A percentile compares a stretch with the other conserved stretches of the same genome.
Conservation (phyloP, 495 filamentous ascomycete genomes). For the Podospora anserina region DNA sequence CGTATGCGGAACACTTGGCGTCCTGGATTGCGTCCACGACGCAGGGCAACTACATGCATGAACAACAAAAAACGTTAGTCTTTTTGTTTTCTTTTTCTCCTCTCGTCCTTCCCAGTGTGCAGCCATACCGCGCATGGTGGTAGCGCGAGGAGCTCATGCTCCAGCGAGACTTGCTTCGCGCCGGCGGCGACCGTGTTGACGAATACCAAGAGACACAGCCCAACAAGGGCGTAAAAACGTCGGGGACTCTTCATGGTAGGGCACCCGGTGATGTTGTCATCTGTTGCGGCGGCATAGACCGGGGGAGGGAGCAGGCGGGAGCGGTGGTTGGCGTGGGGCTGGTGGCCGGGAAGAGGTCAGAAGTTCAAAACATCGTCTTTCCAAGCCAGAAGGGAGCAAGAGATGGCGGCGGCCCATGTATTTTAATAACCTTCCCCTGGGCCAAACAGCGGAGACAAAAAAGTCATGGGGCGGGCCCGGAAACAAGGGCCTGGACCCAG, state of each 20-base stretch:
- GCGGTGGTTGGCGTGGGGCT: not conserved
- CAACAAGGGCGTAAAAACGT: not conserved
- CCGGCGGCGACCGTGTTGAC: not conserved
- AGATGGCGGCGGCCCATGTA: not conserved
- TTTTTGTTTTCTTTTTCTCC: not conserved
- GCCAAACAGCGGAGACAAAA: not conserved
- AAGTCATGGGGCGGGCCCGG: too few species aligned
- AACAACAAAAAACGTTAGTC: not conserved
- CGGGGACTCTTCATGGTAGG: not conserved
- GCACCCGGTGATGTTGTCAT: not conserved
- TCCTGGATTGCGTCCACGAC: not conserved
- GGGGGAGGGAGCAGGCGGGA: not conserved
- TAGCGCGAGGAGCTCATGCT: not conserved
- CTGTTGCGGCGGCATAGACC: not conserved
- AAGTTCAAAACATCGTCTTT: not conserved
- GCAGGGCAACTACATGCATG: not conserved
- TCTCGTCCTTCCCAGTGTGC: too few species aligned
- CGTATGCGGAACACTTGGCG: not conserved
- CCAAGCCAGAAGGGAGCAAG: not conserved
- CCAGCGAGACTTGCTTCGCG: not conserved
- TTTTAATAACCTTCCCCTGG: not conserved
- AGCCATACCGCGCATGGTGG: not conserved
- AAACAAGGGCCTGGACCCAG: not conserved
- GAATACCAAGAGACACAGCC: not conserved
- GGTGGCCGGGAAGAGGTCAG: not conserved